phyloP scores from a whole-genome alignment of 768 basidiomycete species.

The Podaxis carcinomalis region DNA sequence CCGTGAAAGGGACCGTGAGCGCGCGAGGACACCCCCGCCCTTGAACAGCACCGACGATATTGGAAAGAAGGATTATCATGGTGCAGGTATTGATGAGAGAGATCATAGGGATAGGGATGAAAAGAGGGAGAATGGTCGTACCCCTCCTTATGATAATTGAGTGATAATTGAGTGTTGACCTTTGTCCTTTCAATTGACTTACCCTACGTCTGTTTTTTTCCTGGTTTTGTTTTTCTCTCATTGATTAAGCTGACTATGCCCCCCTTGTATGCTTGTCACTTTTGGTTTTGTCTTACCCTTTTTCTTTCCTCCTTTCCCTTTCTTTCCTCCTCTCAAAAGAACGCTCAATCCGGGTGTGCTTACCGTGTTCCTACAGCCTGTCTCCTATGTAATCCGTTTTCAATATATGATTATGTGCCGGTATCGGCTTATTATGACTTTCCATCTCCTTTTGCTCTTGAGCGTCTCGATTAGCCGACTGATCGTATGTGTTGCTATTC shows the following conservation, averaged over 20 bases:
- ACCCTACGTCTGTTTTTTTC: neutral
- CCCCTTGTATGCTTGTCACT: neutral
- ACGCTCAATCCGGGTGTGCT: neutral
- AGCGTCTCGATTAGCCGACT: neutral
- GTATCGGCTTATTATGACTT: conserved; percentile 4
- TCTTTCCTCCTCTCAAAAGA: neutral
- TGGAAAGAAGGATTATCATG: conserved; percentile 28
- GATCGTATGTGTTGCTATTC: neutral
- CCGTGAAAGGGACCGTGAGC: conserved; percentile 15
- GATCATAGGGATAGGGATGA: conserved; percentile 23
- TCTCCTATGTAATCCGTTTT: conserved; percentile 6
- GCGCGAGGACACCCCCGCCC: conserved; percentile 15
- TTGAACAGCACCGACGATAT: conserved; percentile 8
- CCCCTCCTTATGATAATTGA: conserved; percentile 59
- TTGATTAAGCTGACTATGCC: neutral
- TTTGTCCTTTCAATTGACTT: neutral
- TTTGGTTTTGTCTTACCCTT: neutral
- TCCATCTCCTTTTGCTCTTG: neutral
- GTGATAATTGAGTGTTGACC: conserved; percentile 37
- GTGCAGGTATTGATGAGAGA: conserved; percentile 21
- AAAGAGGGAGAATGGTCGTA: conserved; percentile 48
- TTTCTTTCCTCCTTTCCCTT: neutral
- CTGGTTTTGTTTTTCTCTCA: neutral
- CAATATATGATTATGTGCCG: conserved; percentile 12
- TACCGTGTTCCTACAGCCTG: neutral